Conservation (phyloP, 768 basidiomycete genomes). For the Lyophyllum atratum region DNA sequence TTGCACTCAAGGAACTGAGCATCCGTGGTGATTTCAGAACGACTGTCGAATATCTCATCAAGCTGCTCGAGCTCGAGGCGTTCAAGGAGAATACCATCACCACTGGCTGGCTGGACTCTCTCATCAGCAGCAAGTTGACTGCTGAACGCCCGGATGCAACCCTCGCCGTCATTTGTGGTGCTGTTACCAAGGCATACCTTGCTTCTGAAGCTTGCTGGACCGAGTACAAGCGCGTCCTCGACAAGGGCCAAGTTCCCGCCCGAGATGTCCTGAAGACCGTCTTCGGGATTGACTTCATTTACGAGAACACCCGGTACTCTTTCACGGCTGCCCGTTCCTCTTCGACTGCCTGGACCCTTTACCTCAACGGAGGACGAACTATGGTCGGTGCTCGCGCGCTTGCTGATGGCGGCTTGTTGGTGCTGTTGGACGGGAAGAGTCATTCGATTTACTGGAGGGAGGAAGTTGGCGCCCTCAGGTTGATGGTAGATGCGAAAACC, state of each 20-base stretch:
- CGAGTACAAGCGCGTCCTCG: slow-evolving; percentile 93
- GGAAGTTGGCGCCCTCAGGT: slow-evolving; percentile 89
- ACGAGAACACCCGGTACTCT: slow-evolving; percentile 92
- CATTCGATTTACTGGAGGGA: slow-evolving; percentile 99
- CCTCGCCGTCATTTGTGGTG: slow-evolving; percentile 94
- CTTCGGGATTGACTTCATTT: slow-evolving; percentile 96
- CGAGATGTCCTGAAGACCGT: slow-evolving; percentile 96
- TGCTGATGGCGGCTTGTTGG: slow-evolving; percentile 92
- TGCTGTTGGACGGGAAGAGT: slow-evolving; percentile 89
- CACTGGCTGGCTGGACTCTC: slow-evolving; percentile 96
- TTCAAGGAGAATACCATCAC: slow-evolving; percentile 98
- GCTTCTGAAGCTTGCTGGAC: slow-evolving; percentile 86
- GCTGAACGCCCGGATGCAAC: slow-evolving; percentile 94
- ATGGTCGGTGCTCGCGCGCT: slow-evolving; percentile 90
- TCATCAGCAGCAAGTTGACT: slow-evolving; percentile 96
- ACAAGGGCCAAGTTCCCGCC: slow-evolving; percentile 97
- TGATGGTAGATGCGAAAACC: slow-evolving; percentile 97
- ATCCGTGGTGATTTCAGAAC: slow-evolving; percentile 99
- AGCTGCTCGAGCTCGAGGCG: slow-evolving; percentile 91
- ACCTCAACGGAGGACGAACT: slow-evolving; percentile 93
- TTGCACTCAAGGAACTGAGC: slow-evolving; percentile 96
- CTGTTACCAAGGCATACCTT: slow-evolving; percentile 92
- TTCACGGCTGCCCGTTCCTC: slow-evolving; percentile 95
- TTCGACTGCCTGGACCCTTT: slow-evolving; percentile 87
- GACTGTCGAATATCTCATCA: slow-evolving; percentile 99